A percentile compares a stretch with the other conserved stretches of the same genome.
These are phyloP conservation scores for Iberis pinnata DNA, from an alignment of 345 rosid species.

Conservation along the genomic window DNA sequence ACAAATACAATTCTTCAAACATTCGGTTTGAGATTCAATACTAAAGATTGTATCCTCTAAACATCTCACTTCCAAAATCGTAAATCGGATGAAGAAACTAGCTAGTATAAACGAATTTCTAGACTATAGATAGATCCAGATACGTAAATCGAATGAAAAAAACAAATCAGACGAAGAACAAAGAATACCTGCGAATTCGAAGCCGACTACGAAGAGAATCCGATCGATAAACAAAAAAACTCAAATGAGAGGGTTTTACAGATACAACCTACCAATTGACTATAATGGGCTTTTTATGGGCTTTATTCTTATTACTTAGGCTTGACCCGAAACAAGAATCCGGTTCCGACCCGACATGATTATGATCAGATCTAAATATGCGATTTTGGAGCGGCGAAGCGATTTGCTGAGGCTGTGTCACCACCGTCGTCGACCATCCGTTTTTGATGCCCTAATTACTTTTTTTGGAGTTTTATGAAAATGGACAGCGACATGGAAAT, in stretches of 20 bases:
- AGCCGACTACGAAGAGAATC: conserved; percentile 27
- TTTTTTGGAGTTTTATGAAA: conserved; percentile 2
- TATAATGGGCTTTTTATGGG: conserved; percentile 21
- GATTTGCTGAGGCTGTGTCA: neutral
- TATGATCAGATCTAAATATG: conserved; percentile 10
- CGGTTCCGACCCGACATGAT: conserved; percentile 7
- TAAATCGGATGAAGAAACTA: too few relatives aligned
- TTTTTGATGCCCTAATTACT: neutral
- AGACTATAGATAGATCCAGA: conserved; percentile 14
- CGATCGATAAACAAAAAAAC: conserved; percentile 1
- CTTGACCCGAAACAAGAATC: conserved; percentile 7
- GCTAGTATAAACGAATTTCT: too few relatives aligned
- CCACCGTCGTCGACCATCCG: conserved; percentile 13
- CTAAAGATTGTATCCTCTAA: neutral
- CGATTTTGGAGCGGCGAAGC: conserved; percentile 3
- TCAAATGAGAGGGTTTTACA: conserved; percentile 21
- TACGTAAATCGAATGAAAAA: neutral
- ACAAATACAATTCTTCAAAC: neutral
- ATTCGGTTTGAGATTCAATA: conserved; percentile 8
- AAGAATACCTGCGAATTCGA: conserved; percentile 18
- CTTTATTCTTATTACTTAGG: neutral
- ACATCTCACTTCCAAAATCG: conserved; percentile 18
- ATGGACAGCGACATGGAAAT: conserved; percentile 59
- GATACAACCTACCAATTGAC: neutral
- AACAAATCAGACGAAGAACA: neutral